A percentile compares a stretch with the other conserved stretches of the same genome.
These are phyloP conservation scores for Adenanthera pavonina DNA, from an alignment of 306 rosid species.

Conservation along the genomic window DNA sequence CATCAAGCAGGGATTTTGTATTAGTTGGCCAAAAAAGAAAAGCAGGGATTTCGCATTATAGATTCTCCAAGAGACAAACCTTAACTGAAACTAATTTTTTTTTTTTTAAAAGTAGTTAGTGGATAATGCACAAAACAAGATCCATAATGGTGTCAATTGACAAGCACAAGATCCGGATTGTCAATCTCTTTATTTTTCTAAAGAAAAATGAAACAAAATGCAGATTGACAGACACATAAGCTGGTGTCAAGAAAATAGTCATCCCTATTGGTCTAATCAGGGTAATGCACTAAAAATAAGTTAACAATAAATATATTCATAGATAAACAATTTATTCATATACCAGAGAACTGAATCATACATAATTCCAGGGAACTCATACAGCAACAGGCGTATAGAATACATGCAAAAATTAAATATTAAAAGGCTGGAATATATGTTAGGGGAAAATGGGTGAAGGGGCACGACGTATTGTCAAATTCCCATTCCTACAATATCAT, in stretches of 20 bases:
- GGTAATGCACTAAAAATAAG: neutral
- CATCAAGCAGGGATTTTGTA: constrained; percentile 13
- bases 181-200: neutral
- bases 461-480: neutral
- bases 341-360: constrained; percentile 8
- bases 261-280: neutral
- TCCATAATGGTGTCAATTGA: too few species aligned
- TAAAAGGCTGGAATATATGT: constrained; percentile 23
- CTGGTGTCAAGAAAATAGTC: constrained; percentile 3
- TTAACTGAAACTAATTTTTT: too few species aligned
- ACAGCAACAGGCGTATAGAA: constrained; percentile 3
- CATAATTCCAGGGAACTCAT: neutral
- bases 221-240: neutral
- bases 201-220: neutral
- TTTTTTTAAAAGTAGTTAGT: too few species aligned
- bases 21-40: neutral
- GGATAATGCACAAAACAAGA: too few species aligned
- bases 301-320: constrained; percentile 1
- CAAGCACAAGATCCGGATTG: too few species aligned
- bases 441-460: neutral
- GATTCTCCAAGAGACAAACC: too few species aligned
- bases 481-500: constrained; percentile 28
- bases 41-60: too few species aligned
- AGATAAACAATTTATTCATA: neutral
- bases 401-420: constrained; percentile 20